Conservation (phyloP, 2,329 filamentous ascomycete genomes). For the Hypoxylon sp. region DNA sequence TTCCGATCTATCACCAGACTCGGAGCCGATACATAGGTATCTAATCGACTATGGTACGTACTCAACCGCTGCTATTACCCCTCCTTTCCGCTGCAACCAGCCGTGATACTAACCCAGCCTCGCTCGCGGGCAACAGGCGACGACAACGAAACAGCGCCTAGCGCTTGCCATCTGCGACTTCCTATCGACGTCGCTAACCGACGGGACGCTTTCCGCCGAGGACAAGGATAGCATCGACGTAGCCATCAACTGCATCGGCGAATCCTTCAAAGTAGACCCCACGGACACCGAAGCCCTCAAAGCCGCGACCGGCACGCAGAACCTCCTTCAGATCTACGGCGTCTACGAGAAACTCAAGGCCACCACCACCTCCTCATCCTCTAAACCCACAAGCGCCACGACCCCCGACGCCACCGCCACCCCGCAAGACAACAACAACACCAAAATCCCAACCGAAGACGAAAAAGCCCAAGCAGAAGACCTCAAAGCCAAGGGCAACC, state of each 20-base stretch:
- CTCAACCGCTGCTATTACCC: not conserved
- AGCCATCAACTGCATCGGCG: constrained; percentile 92
- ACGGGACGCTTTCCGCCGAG: constrained; percentile 89
- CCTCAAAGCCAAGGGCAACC: constrained; percentile 92
- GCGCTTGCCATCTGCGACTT: constrained; percentile 98
- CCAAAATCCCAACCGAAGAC: constrained; percentile 62
- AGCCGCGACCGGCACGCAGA: constrained; percentile 87
- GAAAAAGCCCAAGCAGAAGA: constrained; percentile 86
- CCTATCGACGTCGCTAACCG: constrained; percentile 84
- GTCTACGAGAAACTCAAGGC: constrained; percentile 96
- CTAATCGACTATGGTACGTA: constrained; percentile 28
- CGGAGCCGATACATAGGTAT: not conserved
- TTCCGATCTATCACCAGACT: not conserved
- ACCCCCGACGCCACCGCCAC: constrained; percentile 28
- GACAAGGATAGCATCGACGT: constrained; percentile 96
- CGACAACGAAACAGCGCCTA: constrained; percentile 81
- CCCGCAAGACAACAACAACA: constrained; percentile 43
- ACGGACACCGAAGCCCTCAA: constrained; percentile 78
- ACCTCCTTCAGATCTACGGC: constrained; percentile 90
- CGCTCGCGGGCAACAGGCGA: constrained; percentile 53
- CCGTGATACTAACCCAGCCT: constrained; percentile 10
- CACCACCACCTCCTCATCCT: constrained; percentile 56
- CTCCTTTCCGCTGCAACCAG: not conserved
- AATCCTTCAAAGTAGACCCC: constrained; percentile 96
- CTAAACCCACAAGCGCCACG: constrained; percentile 59